A percentile compares a stretch with the other conserved stretches of the same genome.
Conservation (phyloP, 164 flowering plant species). For the Stephania yunnanensis region DNA sequence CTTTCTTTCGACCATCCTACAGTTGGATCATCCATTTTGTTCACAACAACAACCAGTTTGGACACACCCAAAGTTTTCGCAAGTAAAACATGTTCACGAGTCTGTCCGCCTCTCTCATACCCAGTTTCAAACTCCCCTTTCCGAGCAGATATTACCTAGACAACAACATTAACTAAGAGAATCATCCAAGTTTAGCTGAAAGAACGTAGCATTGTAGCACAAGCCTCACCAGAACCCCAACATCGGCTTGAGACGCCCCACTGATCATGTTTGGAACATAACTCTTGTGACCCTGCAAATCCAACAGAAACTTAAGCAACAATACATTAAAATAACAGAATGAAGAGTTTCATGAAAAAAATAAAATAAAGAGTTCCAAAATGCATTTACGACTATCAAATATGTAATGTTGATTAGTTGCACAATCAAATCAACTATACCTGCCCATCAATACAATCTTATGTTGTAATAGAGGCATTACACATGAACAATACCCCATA, state of each 20-base stretch:
- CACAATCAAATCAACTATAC: no score
- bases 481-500: no score
- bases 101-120: constrained; percentile 97
- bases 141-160: constrained; percentile 95
- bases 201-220: not conserved
- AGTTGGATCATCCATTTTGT: constrained; percentile 98
- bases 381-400: not conserved
- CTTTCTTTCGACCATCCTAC: constrained; percentile 93
- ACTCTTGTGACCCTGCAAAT: constrained; percentile 92
- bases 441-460: no score
- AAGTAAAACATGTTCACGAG: constrained; percentile 98
- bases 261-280: constrained; percentile 99
- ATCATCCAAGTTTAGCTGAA: not conserved
- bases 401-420: no score
- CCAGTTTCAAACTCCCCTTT: constrained; percentile 99
- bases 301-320: constrained; percentile 8
- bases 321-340: not conserved
- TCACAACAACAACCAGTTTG: constrained; percentile 86
- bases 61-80: constrained; percentile 98
- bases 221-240: constrained; percentile 80
- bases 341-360: not conserved
- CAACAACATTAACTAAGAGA: not conserved
- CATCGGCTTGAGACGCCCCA: constrained; percentile 98
- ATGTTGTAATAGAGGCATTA: no score
- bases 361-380: not conserved